These are phyloP conservation scores for Dendrobium huoshanense DNA, from an alignment of 106 monocot species.

Conservation along the genomic window DNA sequence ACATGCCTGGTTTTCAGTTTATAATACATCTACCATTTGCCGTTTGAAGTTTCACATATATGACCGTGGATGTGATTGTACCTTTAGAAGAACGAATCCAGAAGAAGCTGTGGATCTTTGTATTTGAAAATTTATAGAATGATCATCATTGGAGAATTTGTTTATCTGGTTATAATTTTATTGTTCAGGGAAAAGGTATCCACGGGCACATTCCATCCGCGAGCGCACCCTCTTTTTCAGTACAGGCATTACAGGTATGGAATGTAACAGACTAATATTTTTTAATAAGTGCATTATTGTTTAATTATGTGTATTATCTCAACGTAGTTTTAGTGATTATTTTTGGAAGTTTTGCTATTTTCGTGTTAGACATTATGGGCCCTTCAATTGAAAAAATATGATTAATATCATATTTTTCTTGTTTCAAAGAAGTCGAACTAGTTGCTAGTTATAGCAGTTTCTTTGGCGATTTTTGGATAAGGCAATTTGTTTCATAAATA, in stretches of 20 bases:
- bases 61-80: no score
- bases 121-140: not conserved
- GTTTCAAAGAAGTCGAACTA: not conserved
- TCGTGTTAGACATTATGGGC: not conserved
- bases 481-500: not conserved
- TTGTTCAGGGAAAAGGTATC: slow-evolving; percentile 54
- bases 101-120: not conserved
- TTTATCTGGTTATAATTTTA: slow-evolving; percentile 12
- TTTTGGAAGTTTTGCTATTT: not conserved
- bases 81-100: not conserved
- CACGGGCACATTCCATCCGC: slow-evolving; percentile 64
- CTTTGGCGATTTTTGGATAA: not conserved
- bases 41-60: no score
- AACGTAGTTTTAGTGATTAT: not conserved
- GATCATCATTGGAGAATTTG: not conserved
- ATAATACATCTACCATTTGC: no score
- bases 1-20: not conserved
- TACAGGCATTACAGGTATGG: slow-evolving; percentile 90
- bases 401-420: not conserved
- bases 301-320: not conserved
- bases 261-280: not conserved
- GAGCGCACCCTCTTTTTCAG: slow-evolving; percentile 87
- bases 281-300: not conserved
- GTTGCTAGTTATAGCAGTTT: not conserved
- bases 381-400: not conserved